Evolutionary conservation across 2,329 filamentous ascomycete genomes (phyloP), one percentile per base, ranked within the genome.

Genomic region (Verticillium nonalfalfae): DNA sequence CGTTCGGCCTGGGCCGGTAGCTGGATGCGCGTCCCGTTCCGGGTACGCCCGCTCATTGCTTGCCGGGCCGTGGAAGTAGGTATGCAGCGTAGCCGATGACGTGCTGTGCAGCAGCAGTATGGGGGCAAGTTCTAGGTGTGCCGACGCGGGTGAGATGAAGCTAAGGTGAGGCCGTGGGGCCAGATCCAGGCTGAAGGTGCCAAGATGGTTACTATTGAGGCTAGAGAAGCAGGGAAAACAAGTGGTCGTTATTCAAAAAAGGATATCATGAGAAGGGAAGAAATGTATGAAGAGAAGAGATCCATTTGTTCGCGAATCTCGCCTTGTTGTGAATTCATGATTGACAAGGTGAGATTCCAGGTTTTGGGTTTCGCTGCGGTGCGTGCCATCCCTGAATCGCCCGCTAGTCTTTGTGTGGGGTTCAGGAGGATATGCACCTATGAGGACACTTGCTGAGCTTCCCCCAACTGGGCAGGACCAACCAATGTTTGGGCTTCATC

Each of bases 1-100:
- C 67, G 67, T 66, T 77, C 75, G 50, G 69, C 57, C 45, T 71
- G 50, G 55, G 64, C 58, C 58, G 64, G 63, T 35, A 65, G 59
- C 59, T 64, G 64, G n/a, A 65, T 54, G 34, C 62, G 62, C 31
- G 54, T 52, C 58, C 62, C 59, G 33, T 26, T 36, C 36, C 61
- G 62, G 45, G 31, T 63, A 33, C 62, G 61, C 33, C 59, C 68
- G n/a, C 62, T 64, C 58, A 69, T 70, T 56, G 56, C 68, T 56
- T 64, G 63, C 34, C 15, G 34, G 34, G 55, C 33, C n/a, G n/a
- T 6, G 11, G 50, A 55, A 26, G 35, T 36, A 36, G 35, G 9
- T 13, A 13, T 36, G 35, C 35, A 36, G 35, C 35, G 35, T 36
- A 36, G 35, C 35, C 35, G 35, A 36, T 52, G 45, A 11, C 45